A percentile compares a stretch with the other conserved stretches of the same genome.
These are phyloP conservation scores for Fraxinus latifolia DNA, from an alignment of 305 asterid genomes.

Conservation along the genomic window DNA sequence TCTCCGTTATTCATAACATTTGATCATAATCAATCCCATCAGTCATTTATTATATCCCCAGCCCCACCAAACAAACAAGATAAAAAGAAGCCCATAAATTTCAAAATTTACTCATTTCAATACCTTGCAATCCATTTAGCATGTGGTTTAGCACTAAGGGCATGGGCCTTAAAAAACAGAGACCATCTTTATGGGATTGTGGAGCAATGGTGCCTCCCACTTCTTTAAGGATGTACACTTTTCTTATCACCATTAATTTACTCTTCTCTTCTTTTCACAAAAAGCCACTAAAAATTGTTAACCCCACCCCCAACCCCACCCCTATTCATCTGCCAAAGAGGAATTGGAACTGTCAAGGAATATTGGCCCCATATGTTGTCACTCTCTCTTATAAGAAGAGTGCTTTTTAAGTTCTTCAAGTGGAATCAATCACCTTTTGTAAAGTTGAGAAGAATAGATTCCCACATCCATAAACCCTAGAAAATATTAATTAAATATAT, in stretches of 20 bases:
- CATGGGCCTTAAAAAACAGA: constrained; percentile 34
- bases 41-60: not conserved
- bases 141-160: constrained; percentile 54
- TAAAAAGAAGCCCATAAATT: not conserved
- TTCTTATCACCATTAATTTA: not conserved
- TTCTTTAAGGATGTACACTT: not conserved
- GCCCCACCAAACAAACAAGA: not conserved
- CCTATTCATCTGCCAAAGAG: constrained; percentile 23
- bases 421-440: constrained; percentile 50
- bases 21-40: not conserved
- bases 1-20: not conserved
- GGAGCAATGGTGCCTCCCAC: constrained; percentile 40
- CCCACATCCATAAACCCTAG: constrained; percentile 36
- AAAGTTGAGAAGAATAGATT: constrained; percentile 49
- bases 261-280: constrained; percentile 51
- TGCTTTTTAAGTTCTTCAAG: constrained; percentile 28
- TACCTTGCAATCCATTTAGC: constrained; percentile 20
- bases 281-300: constrained; percentile 34
- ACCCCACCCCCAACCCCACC: not conserved
- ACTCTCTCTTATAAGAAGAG: constrained; percentile 30
- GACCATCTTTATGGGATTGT: constrained; percentile 40
- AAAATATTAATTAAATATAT: constrained; percentile 17
- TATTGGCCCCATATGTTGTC: constrained; percentile 50
- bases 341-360: constrained; percentile 32
- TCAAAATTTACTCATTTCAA: constrained; percentile 4